Base-by-base conservation (phyloP, 768 basidiomycete genomes). In the Suillus americanus region DNA sequence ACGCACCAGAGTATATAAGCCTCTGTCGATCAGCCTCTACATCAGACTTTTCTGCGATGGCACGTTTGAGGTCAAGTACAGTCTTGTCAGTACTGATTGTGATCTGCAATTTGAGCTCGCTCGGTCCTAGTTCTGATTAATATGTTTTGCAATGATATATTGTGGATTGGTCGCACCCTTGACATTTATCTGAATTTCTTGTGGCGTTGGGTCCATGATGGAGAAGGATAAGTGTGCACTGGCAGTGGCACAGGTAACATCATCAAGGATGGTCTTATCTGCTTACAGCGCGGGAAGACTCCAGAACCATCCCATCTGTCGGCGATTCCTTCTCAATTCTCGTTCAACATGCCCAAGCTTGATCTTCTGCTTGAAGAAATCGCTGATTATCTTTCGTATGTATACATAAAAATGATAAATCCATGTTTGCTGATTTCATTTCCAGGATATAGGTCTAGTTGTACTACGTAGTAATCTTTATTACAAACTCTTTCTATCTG, bases 81-180 rank as follows among this genome's bases (percentile, higher is more conserved):
- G 90, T 91, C 81, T 96, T 94, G 75, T 90, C 88, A 3, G 88
- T 83, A 57, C 83, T 78, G 72, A 98, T 94, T 38, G 86, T 82
- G 65, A 99, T 89, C 73, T 94, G 87, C 40, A 99, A 85, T 81
- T 97, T 98, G 79, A 97, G 83, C 79, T 98, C 96, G 72, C 86
- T 92, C 1, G 95, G 94, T 8, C 95, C 93, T 92, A 64, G 8
- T 6, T 8, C 37, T 9, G 56, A 2, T 33, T 14, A 63, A 35
- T 5, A 60, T 28, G 37, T 12, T 20, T 50, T 41, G 13, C 5
- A 20, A 25, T 37, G 16, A 41, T 3, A 18, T 9, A 40, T 51
- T 20, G 6, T 20, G 5, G 6, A 5, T 35, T 23, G 7, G 64
- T 67, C 10, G 10, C 64, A 89, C 90, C 90, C 76, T 91, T 92